phyloP scores from a whole-genome alignment of 129 eudicot genomes.

The Escallonia rubra region DNA sequence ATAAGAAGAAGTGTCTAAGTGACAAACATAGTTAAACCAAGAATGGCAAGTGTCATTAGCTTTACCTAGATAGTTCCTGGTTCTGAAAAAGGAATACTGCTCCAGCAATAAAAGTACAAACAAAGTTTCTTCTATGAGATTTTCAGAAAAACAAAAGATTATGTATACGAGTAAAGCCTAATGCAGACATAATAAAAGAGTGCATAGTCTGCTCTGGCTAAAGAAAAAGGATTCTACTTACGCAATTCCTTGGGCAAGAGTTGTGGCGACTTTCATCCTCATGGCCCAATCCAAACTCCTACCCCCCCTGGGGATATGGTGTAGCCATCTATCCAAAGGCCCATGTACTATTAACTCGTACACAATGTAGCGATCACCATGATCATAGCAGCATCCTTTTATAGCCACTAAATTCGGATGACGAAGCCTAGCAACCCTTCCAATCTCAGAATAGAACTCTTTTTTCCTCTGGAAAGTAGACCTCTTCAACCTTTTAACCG shows the following conservation, averaged over 20 bases:
- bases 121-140: no score
- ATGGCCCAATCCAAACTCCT: slow-evolving; percentile 84
- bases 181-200: no score
- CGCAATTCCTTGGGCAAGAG: slow-evolving; percentile 98
- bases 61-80: not conserved
- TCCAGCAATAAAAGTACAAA: not conserved
- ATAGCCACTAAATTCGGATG: slow-evolving; percentile 84
- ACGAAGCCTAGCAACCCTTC: slow-evolving; percentile 87
- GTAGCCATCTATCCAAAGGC: slow-evolving; percentile 85
- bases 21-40: not conserved
- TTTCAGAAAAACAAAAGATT: not conserved
- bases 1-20: not conserved
- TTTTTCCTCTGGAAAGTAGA: slow-evolving; percentile 89
- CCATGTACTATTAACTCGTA: slow-evolving; percentile 84
- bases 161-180: no score
- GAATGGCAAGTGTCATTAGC: not conserved
- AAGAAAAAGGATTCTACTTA: slow-evolving; percentile 33
- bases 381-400: slow-evolving; percentile 96
- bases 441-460: slow-evolving; percentile 87
- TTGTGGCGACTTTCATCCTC: slow-evolving; percentile 89
- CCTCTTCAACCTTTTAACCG: slow-evolving; percentile 85
- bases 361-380: slow-evolving; percentile 89
- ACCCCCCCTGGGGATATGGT: slow-evolving; percentile 88
- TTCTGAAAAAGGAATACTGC: not conserved
- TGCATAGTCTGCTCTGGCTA: not conserved